Base-by-base conservation (phyloP, 2,329 filamentous ascomycete species). In the Penicillium crustosum region DNA sequence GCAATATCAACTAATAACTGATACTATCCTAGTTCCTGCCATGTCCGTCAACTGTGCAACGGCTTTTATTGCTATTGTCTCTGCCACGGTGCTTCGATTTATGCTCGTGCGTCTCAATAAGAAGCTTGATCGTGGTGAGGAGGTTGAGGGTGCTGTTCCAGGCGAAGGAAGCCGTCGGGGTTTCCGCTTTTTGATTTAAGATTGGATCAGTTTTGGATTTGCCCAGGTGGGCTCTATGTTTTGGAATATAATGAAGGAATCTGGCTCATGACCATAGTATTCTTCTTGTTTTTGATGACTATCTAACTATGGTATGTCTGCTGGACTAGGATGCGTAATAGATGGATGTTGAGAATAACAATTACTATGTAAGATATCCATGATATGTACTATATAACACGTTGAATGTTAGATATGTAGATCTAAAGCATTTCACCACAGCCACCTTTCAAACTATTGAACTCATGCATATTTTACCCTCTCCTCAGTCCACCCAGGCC, bases 41-140 rank as follows among this genome's bases (percentile, higher is more conserved):
- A 87, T 91, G 76, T 79, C 80, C 6, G 86, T 90, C 50, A 89
- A 90, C 71, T 89, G 86, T 64, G 81, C 79, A 1, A 89, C 86
- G 19, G 82, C 84, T 0, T 81, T 85, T 23, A 69, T 91, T 44
- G 84, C 88, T 1, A 86, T 91, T 44, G 65, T 84, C 27, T 81
- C 85, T 58, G 88, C 88, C 0, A 83, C 83, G 0, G 71, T 85
- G 2, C 77, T 92, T 64, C 78, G 88, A 10, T 77, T 86, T 36
- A 83, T 90, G 39, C 78, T 93, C 27, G 80, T 82, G 15, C 77
- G 83, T 43, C 69, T 91, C 66, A 93, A 92, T 68, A 86, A 82
- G 77, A 89, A 86, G 72, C 77, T 92, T 2, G 88, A 90, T 47
- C 77, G 79, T 15, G 88, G 87, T 0, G 82, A 88, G 64, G 75